Base-by-base conservation (phyloP, 495 filamentous ascomycete species). In the Annulohypoxylon stygium region DNA sequence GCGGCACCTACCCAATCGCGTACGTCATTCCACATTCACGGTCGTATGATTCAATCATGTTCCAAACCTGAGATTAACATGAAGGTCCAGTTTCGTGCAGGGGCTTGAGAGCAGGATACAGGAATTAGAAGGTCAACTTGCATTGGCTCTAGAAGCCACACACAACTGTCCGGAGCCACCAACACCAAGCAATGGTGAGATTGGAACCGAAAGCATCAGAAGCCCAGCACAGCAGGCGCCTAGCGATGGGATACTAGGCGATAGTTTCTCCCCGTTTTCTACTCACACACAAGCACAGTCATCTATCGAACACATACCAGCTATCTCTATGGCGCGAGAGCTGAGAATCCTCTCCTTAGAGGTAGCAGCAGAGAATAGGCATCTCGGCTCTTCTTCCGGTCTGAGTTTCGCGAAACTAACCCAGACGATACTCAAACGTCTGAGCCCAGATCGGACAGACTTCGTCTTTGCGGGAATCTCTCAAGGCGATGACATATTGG, bases 381-480 rank as follows among this genome's bases (percentile, higher is more conserved):
- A 83, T 66, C 54, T 83, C n/a, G 80, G 82, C 0, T 81, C 81
- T 0, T 78, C 82, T 3, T 82, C 82, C 0, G 82, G 82, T 0
- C 43, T 82, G 8, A 79, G 79, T 3, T 80, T 83, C 23, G 81
- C 81, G 8, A 79, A 79, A 39, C 75, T 83, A n/a, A 82, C 80
- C 2, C 79, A 82, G 23, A 70, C 76, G 0, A 77, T 88, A 10
- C 78, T 87, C 0, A 74, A 77, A 8, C 81, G 81, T n/a, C 72
- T 88, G 20, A 84, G 85, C 7, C 84, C 85, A 9, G 79, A 82
- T 50, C 81, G 81, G 64, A 81, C 84, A 18, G 81, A 76, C 11
- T 83, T 83, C 43, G 72, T 82, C 9, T 83, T 83, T 54, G 30
- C 30, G 30, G 78, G 78, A 16, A 72, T 70, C 20, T 69, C 73